These are phyloP conservation scores for Wickerhamiella azyma DNA, from an alignment of 805 yeast genomes.

Conservation along the genomic window DNA sequence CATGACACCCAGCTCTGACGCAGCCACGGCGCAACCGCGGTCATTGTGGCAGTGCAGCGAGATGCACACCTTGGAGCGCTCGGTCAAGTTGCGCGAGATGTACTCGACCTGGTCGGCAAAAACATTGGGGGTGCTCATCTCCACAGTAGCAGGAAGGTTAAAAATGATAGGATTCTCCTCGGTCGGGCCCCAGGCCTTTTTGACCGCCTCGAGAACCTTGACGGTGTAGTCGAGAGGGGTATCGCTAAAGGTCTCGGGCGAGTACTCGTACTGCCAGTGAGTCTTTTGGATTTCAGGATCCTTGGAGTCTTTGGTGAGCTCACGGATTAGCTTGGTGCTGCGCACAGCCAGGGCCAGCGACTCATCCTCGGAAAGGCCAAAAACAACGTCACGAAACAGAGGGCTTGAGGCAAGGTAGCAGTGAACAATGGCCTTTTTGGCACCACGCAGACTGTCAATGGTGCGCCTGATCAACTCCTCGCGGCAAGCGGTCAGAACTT, in stretches of 20 bases:
- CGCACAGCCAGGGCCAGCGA: constrained; percentile 47
- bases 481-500: constrained; percentile 64
- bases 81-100: constrained; percentile 44
- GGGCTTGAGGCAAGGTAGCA: constrained; percentile 66
- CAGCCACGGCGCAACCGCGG: constrained; percentile 83
- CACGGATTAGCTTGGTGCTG: constrained; percentile 47
- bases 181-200: constrained; percentile 59
- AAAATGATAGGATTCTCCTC: constrained; percentile 55
- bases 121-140: constrained; percentile 65
- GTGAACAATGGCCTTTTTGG: constrained; percentile 63
- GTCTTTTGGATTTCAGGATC: constrained; percentile 31
- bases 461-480: constrained; percentile 60
- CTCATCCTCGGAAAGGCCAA: constrained; percentile 44
- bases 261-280: constrained; percentile 61
- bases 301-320: constrained; percentile 46
- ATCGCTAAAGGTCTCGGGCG: constrained; percentile 70
- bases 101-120: constrained; percentile 78
- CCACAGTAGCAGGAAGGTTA: constrained; percentile 77
- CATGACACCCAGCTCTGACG: constrained; percentile 65
- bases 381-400: constrained; percentile 59
- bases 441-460: constrained; percentile 58
- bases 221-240: constrained; percentile 51
- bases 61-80: constrained; percentile 58
- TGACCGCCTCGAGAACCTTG: constrained; percentile 60
- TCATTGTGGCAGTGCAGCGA: constrained; percentile 77